A percentile compares a stretch with the other conserved stretches of the same genome.
These are phyloP conservation scores for Mrakia blollopis DNA, from an alignment of 768 basidiomycete species.

Conservation along the genomic window DNA sequence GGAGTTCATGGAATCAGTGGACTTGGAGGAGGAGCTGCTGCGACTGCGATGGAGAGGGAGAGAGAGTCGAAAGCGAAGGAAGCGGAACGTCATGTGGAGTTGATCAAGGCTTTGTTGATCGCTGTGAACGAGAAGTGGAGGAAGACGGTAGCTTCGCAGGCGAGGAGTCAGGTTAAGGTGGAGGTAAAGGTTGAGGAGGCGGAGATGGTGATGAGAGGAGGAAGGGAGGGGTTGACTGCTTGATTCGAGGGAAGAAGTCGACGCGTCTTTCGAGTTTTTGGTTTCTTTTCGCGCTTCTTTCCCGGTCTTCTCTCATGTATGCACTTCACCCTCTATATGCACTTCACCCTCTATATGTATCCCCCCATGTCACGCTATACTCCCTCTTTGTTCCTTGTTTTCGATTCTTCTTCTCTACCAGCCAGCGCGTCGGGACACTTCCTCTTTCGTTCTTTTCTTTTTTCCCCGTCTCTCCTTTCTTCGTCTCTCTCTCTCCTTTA, in stretches of 20 bases:
- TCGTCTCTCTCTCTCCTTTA: neutral
- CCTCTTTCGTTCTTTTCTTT: neutral
- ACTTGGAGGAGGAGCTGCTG: neutral
- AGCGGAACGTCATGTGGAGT: conserved; percentile 25
- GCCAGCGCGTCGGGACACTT: neutral
- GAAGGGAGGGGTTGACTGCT: neutral
- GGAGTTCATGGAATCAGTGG: conserved; percentile 2
- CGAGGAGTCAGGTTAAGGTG: neutral
- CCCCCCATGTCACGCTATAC: neutral
- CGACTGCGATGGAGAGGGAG: too few relatives aligned
- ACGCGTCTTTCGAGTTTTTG: neutral
- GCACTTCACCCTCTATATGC: neutral
- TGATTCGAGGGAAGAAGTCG: neutral
- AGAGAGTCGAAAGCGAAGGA: conserved; percentile 1
- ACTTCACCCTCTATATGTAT: neutral
- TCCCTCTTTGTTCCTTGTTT: neutral
- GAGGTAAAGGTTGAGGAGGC: conserved; percentile 2
- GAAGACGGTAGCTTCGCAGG: neutral
- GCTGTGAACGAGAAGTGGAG: conserved; percentile 21
- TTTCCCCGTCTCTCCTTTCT: neutral
- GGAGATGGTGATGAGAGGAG: conserved; percentile 3
- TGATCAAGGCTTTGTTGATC: conserved; percentile 27
- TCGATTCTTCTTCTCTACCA: neutral
- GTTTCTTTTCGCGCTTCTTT: too few relatives aligned
- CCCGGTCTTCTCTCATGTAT: neutral